Evolutionary conservation across 2,329 filamentous ascomycete genomes (phyloP).

Genomic region (Verticillium alfalfae): DNA sequence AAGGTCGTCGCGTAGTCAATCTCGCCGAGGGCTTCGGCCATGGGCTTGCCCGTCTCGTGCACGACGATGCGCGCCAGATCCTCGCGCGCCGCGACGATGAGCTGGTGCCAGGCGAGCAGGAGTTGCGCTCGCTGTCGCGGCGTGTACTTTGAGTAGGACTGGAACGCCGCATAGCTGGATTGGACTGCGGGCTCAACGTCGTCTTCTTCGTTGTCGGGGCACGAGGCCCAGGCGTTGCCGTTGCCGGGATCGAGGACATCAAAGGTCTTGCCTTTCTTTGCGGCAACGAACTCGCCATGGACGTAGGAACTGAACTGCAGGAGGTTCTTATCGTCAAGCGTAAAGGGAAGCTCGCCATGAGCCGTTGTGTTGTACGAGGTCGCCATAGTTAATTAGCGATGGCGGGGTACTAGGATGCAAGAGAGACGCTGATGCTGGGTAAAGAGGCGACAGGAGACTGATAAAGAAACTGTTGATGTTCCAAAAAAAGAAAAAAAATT

Average conservation of each 20-base stretch:
- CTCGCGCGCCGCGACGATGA: slow-evolving; percentile 25
- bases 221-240: slow-evolving; percentile 42
- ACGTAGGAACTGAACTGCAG: slow-evolving; percentile 44
- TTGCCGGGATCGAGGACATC: slow-evolving; percentile 49
- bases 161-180: slow-evolving; percentile 28
- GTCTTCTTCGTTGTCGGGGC: slow-evolving; percentile 36
- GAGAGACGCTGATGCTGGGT: no score
- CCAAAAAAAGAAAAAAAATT: not conserved
- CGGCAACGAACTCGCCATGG: slow-evolving; percentile 38
- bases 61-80: slow-evolving; percentile 33
- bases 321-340: slow-evolving; percentile 41
- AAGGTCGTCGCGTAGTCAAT: slow-evolving; percentile 50
- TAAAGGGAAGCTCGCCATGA: slow-evolving; percentile 23
- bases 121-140: slow-evolving; percentile 27
- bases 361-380: not conserved
- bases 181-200: slow-evolving; percentile 31
- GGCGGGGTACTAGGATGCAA: not conserved
- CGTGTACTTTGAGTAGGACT: slow-evolving; percentile 25
- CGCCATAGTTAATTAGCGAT: not conserved
- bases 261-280: slow-evolving; percentile 41
- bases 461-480: not conserved
- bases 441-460: not conserved
- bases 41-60: slow-evolving; percentile 51
- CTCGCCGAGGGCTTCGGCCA: slow-evolving; percentile 47
- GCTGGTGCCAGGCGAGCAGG: slow-evolving; percentile 27